Percentiles rank a stretch among this genome's conserved stretches.
Conservation (phyloP, 1,284 basidiomycete genomes). For the Xerocomus cyaneibrunnescens region DNA sequence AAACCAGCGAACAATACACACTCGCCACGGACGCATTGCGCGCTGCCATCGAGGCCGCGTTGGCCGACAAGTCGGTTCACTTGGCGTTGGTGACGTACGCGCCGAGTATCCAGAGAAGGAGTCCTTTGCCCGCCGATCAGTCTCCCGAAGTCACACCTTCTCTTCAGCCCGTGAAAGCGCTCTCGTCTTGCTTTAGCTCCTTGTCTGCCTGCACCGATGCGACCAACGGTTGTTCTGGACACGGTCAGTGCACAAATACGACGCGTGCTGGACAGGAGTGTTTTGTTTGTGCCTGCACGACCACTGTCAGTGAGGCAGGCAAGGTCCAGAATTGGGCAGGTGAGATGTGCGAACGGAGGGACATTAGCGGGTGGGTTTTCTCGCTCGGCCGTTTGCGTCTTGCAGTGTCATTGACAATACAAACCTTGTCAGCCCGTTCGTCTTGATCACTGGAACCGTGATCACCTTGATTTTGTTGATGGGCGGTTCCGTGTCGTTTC, state of each 20-base stretch:
- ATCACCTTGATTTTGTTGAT: conserved; percentile 63
- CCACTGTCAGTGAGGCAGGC: conserved; percentile 49
- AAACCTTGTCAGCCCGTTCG: conserved; percentile 55
- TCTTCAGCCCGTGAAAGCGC: conserved; percentile 51
- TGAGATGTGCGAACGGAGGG: conserved; percentile 69
- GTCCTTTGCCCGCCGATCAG: conserved; percentile 47
- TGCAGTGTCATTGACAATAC: conserved; percentile 2
- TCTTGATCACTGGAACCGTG: conserved; percentile 66
- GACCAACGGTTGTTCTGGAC: conserved; percentile 67
- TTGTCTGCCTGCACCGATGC: conserved; percentile 56
- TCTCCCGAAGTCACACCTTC: conserved; percentile 33
- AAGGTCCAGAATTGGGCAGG: conserved; percentile 71
- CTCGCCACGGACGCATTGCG: conserved; percentile 45
- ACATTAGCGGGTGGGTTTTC: conserved; percentile 67
- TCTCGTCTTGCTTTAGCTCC: conserved; percentile 64
- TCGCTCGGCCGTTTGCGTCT: not conserved
- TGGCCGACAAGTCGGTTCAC: conserved; percentile 42
- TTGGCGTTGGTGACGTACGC: conserved; percentile 56
- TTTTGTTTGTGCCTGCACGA: conserved; percentile 67
- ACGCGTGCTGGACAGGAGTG: conserved; percentile 65
- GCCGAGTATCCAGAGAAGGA: conserved; percentile 34
- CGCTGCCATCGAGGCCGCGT: conserved; percentile 42
- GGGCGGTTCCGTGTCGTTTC: conserved; percentile 63
- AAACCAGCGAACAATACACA: conserved; percentile 54
- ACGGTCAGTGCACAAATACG: conserved; percentile 62